These are phyloP conservation scores for Phyllosticta citrichinensis DNA, from an alignment of 2,329 filamentous ascomycete species.

Conservation along the genomic window DNA sequence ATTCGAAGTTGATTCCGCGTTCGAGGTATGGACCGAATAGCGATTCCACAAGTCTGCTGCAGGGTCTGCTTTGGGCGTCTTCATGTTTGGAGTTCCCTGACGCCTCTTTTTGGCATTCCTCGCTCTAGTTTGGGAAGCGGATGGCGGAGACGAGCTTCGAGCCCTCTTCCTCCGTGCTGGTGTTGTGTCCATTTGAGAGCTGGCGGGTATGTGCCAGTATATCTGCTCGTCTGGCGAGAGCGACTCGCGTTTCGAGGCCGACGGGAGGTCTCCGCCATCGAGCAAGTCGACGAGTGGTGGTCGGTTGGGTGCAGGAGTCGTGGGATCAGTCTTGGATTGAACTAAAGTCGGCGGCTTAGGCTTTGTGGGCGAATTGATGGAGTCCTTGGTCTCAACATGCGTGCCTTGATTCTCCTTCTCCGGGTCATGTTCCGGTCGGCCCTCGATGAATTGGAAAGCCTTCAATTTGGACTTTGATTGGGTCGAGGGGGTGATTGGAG, in stretches of 20 bases:
- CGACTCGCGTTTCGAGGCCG: conserved; percentile 35
- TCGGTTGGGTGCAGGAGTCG: conserved; percentile 49
- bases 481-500: conserved; percentile 40
- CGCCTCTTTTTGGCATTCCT: conserved; percentile 15
- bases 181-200: conserved; percentile 20
- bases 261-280: conserved; percentile 48
- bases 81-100: conserved; percentile 10
- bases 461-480: conserved; percentile 46
- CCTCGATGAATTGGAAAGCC: conserved; percentile 42
- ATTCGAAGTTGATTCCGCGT: conserved; percentile 25
- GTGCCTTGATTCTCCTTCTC: conserved; percentile 35
- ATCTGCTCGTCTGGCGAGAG: conserved; percentile 52
- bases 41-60: conserved; percentile 37
- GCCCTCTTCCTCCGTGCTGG: conserved; percentile 35
- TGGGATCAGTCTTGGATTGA: conserved; percentile 22
- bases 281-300: conserved; percentile 52
- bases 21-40: conserved; percentile 29
- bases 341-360: conserved; percentile 20
- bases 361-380: conserved; percentile 1
- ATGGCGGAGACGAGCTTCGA: conserved; percentile 36
- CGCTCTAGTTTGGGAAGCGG: conserved; percentile 29
- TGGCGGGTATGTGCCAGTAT: conserved; percentile 38
- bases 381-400: neutral
- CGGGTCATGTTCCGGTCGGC: conserved; percentile 22
- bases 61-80: conserved; percentile 38